phyloP scores from a whole-genome alignment of 495 filamentous ascomycete species.

The Penicillium tannophilum region DNA sequence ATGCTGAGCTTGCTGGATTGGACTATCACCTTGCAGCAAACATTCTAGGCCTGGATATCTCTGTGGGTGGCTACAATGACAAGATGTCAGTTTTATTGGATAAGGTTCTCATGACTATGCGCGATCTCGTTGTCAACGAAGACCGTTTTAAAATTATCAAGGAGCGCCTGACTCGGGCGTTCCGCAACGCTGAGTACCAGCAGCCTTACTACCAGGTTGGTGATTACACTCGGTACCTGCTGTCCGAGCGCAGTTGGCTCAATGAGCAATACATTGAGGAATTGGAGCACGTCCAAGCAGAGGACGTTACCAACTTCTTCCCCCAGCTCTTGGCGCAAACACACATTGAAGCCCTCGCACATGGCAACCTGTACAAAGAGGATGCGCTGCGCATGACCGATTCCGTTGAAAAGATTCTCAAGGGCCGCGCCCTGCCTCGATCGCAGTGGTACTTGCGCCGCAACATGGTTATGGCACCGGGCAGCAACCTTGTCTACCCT shows the following conservation, averaged over 20 bases:
- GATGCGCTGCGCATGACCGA: conserved; percentile 87
- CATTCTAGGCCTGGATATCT: conserved; percentile 73
- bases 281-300: conserved; percentile 68
- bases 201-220: conserved; percentile 89
- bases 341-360: conserved; percentile 84
- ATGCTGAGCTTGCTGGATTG: conserved; percentile 90
- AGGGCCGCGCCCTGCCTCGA: conserved; percentile 71
- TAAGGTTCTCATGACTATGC: conserved; percentile 86
- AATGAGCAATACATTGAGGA: conserved; percentile 82
- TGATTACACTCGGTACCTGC: conserved; percentile 81
- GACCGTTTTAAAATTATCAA: conserved; percentile 92
- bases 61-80: conserved; percentile 90
- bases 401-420: conserved; percentile 76
- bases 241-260: conserved; percentile 72
- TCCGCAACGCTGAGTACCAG: conserved; percentile 83
- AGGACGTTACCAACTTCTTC: conserved; percentile 76
- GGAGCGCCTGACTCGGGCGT: conserved; percentile 73
- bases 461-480: conserved; percentile 74
- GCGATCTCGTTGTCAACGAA: conserved; percentile 76
- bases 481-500: conserved; percentile 80
- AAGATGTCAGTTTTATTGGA: conserved; percentile 91
- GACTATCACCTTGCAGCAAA: conserved; percentile 76
- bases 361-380: conserved; percentile 95
- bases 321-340: conserved; percentile 79
- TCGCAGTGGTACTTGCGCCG: conserved; percentile 80